Base-by-base conservation (phyloP, 345 rosid genomes). In the Mercurialis annua region DNA sequence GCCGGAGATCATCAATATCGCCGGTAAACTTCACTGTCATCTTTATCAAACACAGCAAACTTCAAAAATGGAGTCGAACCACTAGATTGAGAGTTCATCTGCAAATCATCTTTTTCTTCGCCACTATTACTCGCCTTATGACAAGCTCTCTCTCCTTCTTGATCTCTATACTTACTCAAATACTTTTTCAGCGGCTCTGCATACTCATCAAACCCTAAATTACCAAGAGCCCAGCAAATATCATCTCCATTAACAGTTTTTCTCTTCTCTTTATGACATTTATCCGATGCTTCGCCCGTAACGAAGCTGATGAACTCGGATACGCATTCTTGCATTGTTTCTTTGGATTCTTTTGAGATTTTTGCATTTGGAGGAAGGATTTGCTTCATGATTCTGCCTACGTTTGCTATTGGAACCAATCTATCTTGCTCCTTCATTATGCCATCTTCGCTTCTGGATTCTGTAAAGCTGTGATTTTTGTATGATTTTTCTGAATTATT, bases 251-350 rank as follows among this genome's bases (percentile, higher is more conserved):
- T 87, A 2, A 87, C 83, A 0, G 89, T 85, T 72, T 87, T 87
- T 38, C 92, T 72, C 81, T 87, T 87, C 82, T 87, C 92, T 78
- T 80, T 87, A 81, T 83, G 87, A 34, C 92, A 87, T 70, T 76
- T 85, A 47, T 83, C 87, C 0, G 92, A 87, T 26, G 92, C 92
- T 65, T 87, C 92, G 6, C 87, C 92, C 0, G 89, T 87, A 17
- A 87, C 86, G 34, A 87, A 87, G 82, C 92, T 85, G 14, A 87
- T 85, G 77, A 87, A 87, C 85, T 87, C 92, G 8, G 92, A 87
- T 2, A 83, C 92, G 30, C 92, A 85, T 69, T 87, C 92, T 76
- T 87, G 92, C 89, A 85, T 87, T 29, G 92, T 87, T 68, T 85
- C 92, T 70, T 87, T 87, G 0, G 87, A 86, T 78, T 87, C 92